These are phyloP conservation scores for Endotrypanum monterogeii DNA, from an alignment of 208 protist genomes.

Conservation along the genomic window DNA sequence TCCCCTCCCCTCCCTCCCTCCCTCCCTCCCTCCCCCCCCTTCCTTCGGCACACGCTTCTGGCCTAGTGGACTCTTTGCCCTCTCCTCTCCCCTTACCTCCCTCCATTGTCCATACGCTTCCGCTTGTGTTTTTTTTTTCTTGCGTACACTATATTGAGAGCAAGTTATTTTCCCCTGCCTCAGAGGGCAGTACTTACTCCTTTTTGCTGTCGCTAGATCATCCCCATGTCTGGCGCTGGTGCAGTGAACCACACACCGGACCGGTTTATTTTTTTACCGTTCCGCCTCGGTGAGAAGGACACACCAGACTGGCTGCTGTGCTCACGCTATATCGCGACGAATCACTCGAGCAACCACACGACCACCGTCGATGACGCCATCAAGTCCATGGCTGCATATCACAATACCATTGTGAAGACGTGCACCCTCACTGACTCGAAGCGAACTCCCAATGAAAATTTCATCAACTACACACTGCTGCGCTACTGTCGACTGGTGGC, in stretches of 20 bases:
- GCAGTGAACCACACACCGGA: conserved; percentile 51
- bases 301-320: conserved; percentile 69
- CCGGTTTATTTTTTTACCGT: conserved; percentile 70
- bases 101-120: too few relatives aligned
- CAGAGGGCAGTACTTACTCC: not conserved
- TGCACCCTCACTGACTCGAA: conserved; percentile 53
- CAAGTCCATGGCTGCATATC: conserved; percentile 65
- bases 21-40: too few relatives aligned
- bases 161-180: not conserved
- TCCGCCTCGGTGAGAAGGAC: conserved; percentile 68
- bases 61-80: too few relatives aligned
- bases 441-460: conserved; percentile 50
- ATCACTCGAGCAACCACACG: conserved; percentile 73
- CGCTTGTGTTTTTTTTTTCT: not conserved
- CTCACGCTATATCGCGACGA: conserved; percentile 58
- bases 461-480: conserved; percentile 67
- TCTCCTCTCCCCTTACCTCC: too few relatives aligned
- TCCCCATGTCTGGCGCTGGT: conserved; percentile 6
- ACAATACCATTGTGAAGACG: conserved; percentile 69
- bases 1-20: too few relatives aligned
- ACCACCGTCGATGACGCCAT: conserved; percentile 57
- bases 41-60: too few relatives aligned
- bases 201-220: not conserved
- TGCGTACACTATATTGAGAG: not conserved
- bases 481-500: conserved; percentile 73